These are phyloP conservation scores for Caryopteris hybrid DNA, from an alignment of 305 asterid species.

Conservation along the genomic window DNA sequence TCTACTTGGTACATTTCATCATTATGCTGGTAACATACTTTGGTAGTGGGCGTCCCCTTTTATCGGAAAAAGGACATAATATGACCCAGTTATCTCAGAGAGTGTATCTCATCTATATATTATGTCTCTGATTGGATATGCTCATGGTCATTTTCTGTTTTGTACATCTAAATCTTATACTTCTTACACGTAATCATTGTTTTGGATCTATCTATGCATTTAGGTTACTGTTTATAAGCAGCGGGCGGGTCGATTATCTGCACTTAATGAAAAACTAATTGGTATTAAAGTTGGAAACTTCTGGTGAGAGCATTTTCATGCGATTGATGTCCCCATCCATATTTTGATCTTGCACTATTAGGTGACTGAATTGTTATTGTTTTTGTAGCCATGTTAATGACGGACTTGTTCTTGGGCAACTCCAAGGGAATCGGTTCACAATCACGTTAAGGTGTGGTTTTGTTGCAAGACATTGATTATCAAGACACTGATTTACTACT, in stretches of 20 bases:
- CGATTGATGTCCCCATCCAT: conserved; percentile 6
- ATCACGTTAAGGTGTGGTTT: conserved; percentile 65
- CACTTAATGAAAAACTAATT: conserved; percentile 72
- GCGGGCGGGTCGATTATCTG: conserved; percentile 71
- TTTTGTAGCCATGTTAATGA: conserved; percentile 75
- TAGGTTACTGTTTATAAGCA: conserved; percentile 96
- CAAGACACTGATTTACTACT: neutral
- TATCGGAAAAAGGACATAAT: neutral
- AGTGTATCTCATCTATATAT: too few species aligned
- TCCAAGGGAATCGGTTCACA: conserved; percentile 87
- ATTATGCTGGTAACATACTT: neutral
- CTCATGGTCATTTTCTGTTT: neutral
- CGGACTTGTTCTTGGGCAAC: conserved; percentile 93
- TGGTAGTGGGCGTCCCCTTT: neutral
- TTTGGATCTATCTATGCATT: conserved; percentile 18
- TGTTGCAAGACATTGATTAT: conserved; percentile 4
- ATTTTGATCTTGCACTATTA: conserved; percentile 17
- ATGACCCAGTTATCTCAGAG: too few species aligned
- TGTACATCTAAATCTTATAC: neutral
- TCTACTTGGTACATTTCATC: neutral
- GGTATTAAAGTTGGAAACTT: conserved; percentile 93
- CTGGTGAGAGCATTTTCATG: conserved; percentile 55
- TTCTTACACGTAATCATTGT: conserved; percentile 1
- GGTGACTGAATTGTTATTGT: conserved; percentile 7
- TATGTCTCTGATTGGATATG: neutral